Evolutionary conservation across 1,284 basidiomycete genomes (phyloP), one percentile per base, ranked within the genome.

Genomic region (Moesziomyces parantarcticus): DNA sequence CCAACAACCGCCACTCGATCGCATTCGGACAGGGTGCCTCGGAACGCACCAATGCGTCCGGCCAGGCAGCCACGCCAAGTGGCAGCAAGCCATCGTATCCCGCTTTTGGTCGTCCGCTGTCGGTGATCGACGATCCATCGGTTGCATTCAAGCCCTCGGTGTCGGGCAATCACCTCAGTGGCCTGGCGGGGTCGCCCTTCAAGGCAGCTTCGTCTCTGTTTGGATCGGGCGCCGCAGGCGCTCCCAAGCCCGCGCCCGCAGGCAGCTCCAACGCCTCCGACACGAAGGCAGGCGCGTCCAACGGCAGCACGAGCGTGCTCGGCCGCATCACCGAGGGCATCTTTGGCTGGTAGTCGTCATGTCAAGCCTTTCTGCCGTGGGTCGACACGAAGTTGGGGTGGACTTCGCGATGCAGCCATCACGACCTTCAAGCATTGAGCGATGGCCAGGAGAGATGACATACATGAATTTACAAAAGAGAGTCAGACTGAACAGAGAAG

Each of bases 241-340:
- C 52, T 5, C 6, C 56, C 14, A 73, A 63, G 50, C 57, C 65
- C 13, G 41, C 60, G 2, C 43, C 60, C 14, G 14, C 54, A 13
- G 44, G 55, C 9, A 34, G 36, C 25, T 49, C 50, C 1, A 16
- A 16, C 10, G 26, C 44, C 6, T n/a, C n/a, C 20, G 60, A 58
- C 34, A 34, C 55, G 26, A 56, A 62, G 50, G 43, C 55, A 23
- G 53, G 54, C 21, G 25, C 56, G 14, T 9, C 50, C 8, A 46
- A 21, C 29, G 41, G 44, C 40, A 54, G 51, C 32, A 58, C 59
- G 11, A 59, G 65, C 45, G 47, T 75, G 57, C 50, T 77, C 7
- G 73, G 76, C 23, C 64, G 73, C 34, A 62, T 79, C 40, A 75
- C 77, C 3, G 77, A 79, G n/a, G 73, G 76, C 26, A 71, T 79